Base-by-base conservation (phyloP, 208 protist genomes). In the Wallacemonas sp. region DNA sequence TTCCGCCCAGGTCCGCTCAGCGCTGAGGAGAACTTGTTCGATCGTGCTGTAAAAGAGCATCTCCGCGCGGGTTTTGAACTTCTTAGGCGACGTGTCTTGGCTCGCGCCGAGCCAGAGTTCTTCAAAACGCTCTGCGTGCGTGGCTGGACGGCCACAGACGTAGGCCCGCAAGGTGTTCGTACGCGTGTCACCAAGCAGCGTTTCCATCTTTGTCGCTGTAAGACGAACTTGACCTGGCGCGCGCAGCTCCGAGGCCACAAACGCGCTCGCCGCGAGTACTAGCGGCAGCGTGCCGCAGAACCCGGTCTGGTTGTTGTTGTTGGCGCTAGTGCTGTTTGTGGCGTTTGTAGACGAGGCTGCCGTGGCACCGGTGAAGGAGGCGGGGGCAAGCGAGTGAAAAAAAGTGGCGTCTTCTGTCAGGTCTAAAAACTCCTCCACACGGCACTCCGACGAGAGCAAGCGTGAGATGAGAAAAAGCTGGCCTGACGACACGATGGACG, bases 41-140 rank as follows among this genome's bases (percentile, higher is more conserved):
- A 90, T 58, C 9, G 78, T 68, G 42, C 56, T 80, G 65, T 77
- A 90, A 64, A 78, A 93, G 22, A 93, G 75, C 77, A 93, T 77
- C 65, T 95, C 90, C 17, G 69, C 70, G 21, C 90, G 80, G 1
- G 82, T 82, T 33, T 76, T 72, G 41, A 93, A 95, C 73, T 95
- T 95, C 46, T 82, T 77, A 24, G 66, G 56, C 11, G n/a, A n/a
- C 42, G 56, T 44, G 46, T 66, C 44, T 8, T 41, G 38, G 26
- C 78, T 81, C 44, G 59, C 53, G 12, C 69, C 61, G 14, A 93
- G 54, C 90, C 90, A 95, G 14, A 95, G 78, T 61, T 87, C 86
- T 24, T 77, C 53, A 70, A 95, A 95, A n/a, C 86, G 82, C 63
- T 91, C 86, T 1, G 78, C 70, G 63, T 95, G 77, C 21, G 74